A percentile compares a stretch with the other conserved stretches of the same genome.
These are phyloP conservation scores for Fusarium graminum DNA, from an alignment of 2,329 filamentous ascomycete species.

Conservation along the genomic window DNA sequence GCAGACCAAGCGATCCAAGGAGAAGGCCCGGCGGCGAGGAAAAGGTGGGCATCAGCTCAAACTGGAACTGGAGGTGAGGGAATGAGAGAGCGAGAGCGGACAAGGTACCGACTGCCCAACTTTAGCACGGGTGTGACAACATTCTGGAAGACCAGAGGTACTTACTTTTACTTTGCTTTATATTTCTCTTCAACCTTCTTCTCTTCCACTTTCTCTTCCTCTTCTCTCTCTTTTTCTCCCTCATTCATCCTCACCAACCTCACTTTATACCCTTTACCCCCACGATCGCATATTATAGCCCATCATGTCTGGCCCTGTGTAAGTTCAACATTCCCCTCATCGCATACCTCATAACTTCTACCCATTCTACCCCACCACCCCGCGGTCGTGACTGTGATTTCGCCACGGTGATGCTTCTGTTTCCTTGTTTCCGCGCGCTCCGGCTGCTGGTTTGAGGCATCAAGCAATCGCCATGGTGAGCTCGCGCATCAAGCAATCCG, in stretches of 20 bases:
- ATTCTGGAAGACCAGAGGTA: constrained; percentile 15
- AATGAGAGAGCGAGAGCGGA: constrained; percentile 18
- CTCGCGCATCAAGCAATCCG: constrained; percentile 19
- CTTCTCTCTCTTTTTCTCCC: constrained; percentile 37
- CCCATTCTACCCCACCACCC: constrained; percentile 57
- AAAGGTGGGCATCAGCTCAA: constrained; percentile 28
- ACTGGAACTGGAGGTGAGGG: constrained; percentile 19
- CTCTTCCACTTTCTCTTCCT: constrained; percentile 36
- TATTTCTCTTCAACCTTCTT: constrained; percentile 47
- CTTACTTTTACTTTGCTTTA: constrained; percentile 18
- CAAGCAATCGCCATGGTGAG: constrained; percentile 36
- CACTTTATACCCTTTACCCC: constrained; percentile 26
- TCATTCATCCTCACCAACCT: constrained; percentile 37
- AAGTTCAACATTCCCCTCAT: constrained; percentile 60
- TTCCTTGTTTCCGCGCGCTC: constrained; percentile 54
- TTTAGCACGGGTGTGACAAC: constrained; percentile 43
- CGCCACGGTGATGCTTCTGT: constrained; percentile 46
- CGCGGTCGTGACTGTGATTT: constrained; percentile 46
- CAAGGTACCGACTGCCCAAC: constrained; percentile 42
- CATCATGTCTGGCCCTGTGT: constrained; percentile 77
- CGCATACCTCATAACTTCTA: constrained; percentile 34
- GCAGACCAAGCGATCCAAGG: constrained; percentile 29
- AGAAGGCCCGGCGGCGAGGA: constrained; percentile 9
- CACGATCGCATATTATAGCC: constrained; percentile 42
- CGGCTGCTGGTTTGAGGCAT: constrained; percentile 35